Evolutionary conservation across 345 rosid species (phyloP), one percentile per base, ranked within the genome.

Genomic region (Eutrema yunnanense): DNA sequence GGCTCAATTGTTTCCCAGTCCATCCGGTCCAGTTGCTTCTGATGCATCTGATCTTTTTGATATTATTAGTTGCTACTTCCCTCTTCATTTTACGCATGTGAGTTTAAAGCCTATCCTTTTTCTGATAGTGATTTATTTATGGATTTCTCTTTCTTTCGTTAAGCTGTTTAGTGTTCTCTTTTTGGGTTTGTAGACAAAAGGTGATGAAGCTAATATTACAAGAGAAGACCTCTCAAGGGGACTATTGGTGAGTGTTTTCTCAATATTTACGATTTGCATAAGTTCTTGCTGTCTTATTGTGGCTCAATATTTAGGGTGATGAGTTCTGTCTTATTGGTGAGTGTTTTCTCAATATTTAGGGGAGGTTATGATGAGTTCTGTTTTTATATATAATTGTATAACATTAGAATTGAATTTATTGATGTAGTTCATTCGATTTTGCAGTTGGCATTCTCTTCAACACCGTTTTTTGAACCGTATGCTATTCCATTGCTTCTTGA

Each of bases 21-120:
- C 93, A 38, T 74, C 69, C 71, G 89, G 90, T 70, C 89, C 93
- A 57, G 67, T 92, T 27, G 83, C 87, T 44, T 74, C 81, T 75
- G 74, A 58, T 78, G 88, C 88, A 49, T 53, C 80, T 54, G 90
- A 80, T 38, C 73, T 92, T 70, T 91, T 94, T 77, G 87, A 81
- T 36, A 74, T 80, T 67, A 78, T 91, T 82, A 84, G 87, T 62
- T 81, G 86, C 78, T 94, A 94, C 81, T 94, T 91, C 73, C 97
- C 99, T 16, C 82, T 89, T 79, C 92, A 89, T 85, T 90, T 86
- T 80, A 94, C 99, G 9, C 99, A 91, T 77, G 99, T 94, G 85
- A 84, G 98, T 59, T 73, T 59, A 16, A 77, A 57, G 13, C 41
- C 14, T 55, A 7, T 48, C 51, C 66, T 56, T 65, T 36, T 13